phyloP scores from a whole-genome alignment of 257 asterid genomes.

The Capsicum chinense region DNA sequence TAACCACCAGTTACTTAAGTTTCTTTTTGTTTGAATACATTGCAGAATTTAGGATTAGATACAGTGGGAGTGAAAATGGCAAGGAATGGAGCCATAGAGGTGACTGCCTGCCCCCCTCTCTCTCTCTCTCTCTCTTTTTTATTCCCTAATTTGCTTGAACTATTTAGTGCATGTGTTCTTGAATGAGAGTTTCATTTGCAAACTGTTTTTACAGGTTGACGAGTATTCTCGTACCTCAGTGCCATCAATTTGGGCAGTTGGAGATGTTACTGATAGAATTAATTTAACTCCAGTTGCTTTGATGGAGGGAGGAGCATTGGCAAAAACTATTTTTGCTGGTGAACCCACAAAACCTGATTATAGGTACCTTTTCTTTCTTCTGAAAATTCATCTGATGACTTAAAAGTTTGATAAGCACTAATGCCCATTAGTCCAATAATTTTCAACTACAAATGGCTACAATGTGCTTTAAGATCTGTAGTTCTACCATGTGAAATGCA shows the following conservation, averaged over 20 bases:
- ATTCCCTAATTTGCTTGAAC: background rate
- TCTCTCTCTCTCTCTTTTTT: background rate
- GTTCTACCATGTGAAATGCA: conserved; percentile 18
- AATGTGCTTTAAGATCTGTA: background rate
- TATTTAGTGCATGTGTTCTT: background rate
- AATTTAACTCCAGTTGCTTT: conserved; percentile 99
- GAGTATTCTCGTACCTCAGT: conserved; percentile 89
- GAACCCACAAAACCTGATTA: conserved; percentile 83
- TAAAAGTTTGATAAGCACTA: conserved; percentile 7
- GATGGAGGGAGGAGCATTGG: conserved; percentile 98
- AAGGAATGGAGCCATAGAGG: conserved; percentile 90
- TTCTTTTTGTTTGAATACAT: conserved; percentile 23
- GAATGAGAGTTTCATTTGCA: background rate
- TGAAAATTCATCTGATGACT: conserved; percentile 23
- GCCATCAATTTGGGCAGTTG: conserved; percentile 99
- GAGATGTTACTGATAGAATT: conserved; percentile 96
- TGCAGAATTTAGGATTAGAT: conserved; percentile 91
- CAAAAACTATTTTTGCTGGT: conserved; percentile 82
- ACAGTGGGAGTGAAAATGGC: conserved; percentile 81
- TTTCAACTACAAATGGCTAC: background rate
- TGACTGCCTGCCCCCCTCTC: conserved; percentile 15
- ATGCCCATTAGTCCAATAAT: background rate
- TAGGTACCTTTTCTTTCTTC: conserved; percentile 52
- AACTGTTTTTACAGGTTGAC: conserved; percentile 64
- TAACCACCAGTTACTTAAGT: conserved; percentile 20